A percentile compares a stretch with the other conserved stretches of the same genome.
These are phyloP conservation scores for Exophiala sideris DNA, from an alignment of 2,329 filamentous ascomycete genomes.

Conservation along the genomic window DNA sequence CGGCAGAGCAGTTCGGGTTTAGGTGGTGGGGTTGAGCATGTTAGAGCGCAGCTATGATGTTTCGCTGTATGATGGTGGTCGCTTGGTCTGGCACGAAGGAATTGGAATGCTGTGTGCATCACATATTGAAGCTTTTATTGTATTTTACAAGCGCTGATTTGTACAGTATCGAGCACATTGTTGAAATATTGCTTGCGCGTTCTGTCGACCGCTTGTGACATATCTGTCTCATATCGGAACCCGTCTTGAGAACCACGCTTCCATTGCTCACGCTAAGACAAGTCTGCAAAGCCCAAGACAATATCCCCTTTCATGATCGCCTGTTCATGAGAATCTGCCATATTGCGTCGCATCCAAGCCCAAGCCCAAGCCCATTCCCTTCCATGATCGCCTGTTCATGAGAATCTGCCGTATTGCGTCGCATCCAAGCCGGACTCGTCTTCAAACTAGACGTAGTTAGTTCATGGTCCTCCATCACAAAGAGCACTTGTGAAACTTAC, in stretches of 20 bases:
- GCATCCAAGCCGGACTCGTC: conserved; percentile 16
- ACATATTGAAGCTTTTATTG: no score
- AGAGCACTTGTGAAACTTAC: conserved; percentile 2
- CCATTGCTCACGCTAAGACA: no score
- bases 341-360: conserved; percentile 8
- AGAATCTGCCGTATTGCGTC: conserved; percentile 5
- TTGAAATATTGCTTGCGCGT: no score
- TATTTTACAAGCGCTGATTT: no score
- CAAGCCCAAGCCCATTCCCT: not conserved
- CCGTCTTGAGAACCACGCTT: no score
- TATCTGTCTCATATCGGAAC: no score
- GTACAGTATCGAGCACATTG: no score
- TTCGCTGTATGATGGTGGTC: no score
- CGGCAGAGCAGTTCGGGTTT: not conserved
- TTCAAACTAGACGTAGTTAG: conserved; percentile 10
- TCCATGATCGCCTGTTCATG: not conserved
- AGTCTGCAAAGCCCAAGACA: no score
- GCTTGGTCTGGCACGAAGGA: no score
- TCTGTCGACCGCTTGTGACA: no score
- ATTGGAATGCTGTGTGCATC: no score
- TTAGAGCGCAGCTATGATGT: conserved; percentile 13
- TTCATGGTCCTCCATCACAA: not conserved
- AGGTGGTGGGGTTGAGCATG: conserved; percentile 13
- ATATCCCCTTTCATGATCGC: not conserved
- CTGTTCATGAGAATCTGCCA: conserved; percentile 9